phyloP scores from a whole-genome alignment of 441 rosid genomes.

The Gossypium gossypioides region DNA sequence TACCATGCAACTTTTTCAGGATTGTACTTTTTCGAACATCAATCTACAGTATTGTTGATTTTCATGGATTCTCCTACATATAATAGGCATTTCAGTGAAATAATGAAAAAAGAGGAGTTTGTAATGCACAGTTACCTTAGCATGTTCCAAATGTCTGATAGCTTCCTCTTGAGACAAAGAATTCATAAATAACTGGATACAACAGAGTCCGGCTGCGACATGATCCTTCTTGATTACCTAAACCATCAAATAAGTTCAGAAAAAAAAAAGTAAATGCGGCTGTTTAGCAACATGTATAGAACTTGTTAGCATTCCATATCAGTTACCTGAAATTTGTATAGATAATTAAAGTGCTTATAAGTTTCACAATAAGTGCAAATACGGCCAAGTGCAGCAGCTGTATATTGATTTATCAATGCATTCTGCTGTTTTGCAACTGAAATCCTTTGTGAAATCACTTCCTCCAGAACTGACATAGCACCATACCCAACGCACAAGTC shows the following conservation, averaged over 20 bases:
- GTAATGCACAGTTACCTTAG: slow-evolving; percentile 40
- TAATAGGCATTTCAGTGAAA: neutral
- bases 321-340: slow-evolving; percentile 77
- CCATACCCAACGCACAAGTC: slow-evolving; percentile 75
- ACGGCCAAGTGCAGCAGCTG: slow-evolving; percentile 59
- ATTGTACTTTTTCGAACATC: neutral
- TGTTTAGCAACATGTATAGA: too few species aligned
- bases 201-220: slow-evolving; percentile 92
- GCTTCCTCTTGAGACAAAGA: slow-evolving; percentile 86
- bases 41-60: neutral
- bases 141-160: slow-evolving; percentile 76
- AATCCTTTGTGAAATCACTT: slow-evolving; percentile 66
- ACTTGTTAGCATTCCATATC: neutral
- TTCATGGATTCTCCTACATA: neutral
- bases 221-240: slow-evolving; percentile 94
- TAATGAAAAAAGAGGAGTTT: neutral
- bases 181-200: slow-evolving; percentile 90
- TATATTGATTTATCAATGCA: slow-evolving; percentile 52
- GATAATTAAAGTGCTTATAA: slow-evolving; percentile 84
- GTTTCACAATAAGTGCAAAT: slow-evolving; percentile 83
- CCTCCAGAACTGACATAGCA: slow-evolving; percentile 78
- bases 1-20: neutral
- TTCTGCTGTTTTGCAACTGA: slow-evolving; percentile 53
- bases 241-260: slow-evolving; percentile 16
- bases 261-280: neutral